A percentile compares a stretch with the other conserved stretches of the same genome.
These are phyloP conservation scores for Coemansia biformis DNA, from an alignment of 192 early-diverging fungal genomes.

Conservation along the genomic window DNA sequence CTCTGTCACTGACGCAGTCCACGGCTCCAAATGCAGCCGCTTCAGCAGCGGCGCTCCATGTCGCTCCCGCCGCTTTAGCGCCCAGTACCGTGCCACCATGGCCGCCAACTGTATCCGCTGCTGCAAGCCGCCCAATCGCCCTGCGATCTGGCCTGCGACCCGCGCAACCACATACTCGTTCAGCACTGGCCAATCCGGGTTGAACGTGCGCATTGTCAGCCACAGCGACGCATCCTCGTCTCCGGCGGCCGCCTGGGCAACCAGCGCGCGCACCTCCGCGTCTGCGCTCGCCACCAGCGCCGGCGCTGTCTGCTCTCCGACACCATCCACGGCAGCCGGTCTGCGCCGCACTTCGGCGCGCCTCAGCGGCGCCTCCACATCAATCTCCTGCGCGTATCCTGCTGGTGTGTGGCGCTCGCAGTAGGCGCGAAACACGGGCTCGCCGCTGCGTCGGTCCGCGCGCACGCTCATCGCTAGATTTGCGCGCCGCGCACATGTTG, in stretches of 20 bases:
- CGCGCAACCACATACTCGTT: conserved; percentile 30
- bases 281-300: conserved; percentile 2
- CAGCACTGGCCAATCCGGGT: conserved; percentile 36
- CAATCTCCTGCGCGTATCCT: conserved; percentile 23
- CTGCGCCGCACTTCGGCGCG: neutral
- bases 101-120: conserved; percentile 12
- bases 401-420: conserved; percentile 92
- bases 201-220: conserved; percentile 40
- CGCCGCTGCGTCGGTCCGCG: conserved; percentile 52
- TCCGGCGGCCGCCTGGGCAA: conserved; percentile 3
- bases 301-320: neutral
- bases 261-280: conserved; percentile 6
- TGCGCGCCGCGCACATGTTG: conserved; percentile 85
- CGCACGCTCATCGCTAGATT: conserved; percentile 84
- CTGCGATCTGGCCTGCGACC: conserved; percentile 5
- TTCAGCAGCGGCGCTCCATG: conserved; percentile 93
- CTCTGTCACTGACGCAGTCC: conserved; percentile 80
- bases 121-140: conserved; percentile 3
- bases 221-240: conserved; percentile 33
- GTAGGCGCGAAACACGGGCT: conserved; percentile 64
- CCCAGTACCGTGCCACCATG: conserved; percentile 85
- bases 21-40: conserved; percentile 92
- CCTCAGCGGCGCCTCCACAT: conserved; percentile 29
- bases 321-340: neutral
- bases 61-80: conserved; percentile 83